Conservation (phyloP, 2,329 filamentous ascomycete genomes). For the Xylariaceae sp. region DNA sequence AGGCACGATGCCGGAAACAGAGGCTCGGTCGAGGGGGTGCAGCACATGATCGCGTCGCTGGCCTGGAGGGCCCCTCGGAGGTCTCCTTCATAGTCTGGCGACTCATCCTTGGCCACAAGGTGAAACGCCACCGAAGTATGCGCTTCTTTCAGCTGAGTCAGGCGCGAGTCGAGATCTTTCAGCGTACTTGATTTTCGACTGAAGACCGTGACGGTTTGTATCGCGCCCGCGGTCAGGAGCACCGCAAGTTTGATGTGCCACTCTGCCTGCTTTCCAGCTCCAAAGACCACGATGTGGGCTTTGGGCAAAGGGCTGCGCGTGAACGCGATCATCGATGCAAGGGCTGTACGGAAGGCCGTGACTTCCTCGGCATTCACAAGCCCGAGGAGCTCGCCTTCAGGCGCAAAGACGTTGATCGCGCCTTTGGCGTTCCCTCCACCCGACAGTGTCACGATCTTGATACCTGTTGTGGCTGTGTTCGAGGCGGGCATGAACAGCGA, state of each 20-base stretch:
- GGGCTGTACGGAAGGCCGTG: slow-evolving; percentile 64
- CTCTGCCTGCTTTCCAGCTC: slow-evolving; percentile 65
- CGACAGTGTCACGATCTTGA: slow-evolving; percentile 4
- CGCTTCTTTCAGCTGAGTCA: background rate
- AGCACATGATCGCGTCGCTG: slow-evolving; percentile 60
- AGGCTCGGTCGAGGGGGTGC: slow-evolving; percentile 53
- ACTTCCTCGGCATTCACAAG: slow-evolving; percentile 64
- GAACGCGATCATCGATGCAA: slow-evolving; percentile 38
- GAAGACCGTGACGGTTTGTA: slow-evolving; percentile 8
- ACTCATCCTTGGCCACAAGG: background rate
- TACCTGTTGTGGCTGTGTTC: slow-evolving; percentile 1
- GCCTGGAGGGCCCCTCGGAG: slow-evolving; percentile 52
- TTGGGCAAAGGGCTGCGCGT: background rate
- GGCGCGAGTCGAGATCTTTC: slow-evolving; percentile 39
- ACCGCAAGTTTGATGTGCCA: slow-evolving; percentile 68
- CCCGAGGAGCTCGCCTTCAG: slow-evolving; percentile 35
- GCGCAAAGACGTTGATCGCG: slow-evolving; percentile 7
- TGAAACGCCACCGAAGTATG: background rate
- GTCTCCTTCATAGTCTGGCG: slow-evolving; percentile 21
- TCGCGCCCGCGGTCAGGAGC: slow-evolving; percentile 34
- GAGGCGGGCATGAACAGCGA: slow-evolving; percentile 6
- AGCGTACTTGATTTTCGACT: slow-evolving; percentile 18
- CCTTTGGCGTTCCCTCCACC: slow-evolving; percentile 21
- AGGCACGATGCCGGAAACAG: slow-evolving; percentile 55
- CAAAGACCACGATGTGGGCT: slow-evolving; percentile 56